Evolutionary conservation across 2,329 filamentous ascomycete species (phyloP).

Genomic region (Calonectria crousiana): DNA sequence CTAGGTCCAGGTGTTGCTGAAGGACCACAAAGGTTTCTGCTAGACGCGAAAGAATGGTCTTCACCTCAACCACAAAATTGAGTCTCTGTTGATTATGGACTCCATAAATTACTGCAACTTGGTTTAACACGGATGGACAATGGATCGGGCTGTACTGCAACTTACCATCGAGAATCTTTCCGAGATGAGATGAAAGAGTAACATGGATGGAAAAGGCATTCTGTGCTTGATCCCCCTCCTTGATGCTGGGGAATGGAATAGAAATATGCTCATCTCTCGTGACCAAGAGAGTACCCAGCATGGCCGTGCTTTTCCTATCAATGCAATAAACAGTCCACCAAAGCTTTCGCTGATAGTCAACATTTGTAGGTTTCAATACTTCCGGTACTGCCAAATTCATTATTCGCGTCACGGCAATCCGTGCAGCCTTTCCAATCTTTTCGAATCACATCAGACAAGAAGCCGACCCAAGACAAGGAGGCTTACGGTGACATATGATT

Average conservation of each 20-base stretch:
- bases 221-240: constrained; percentile 21
- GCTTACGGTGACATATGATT: constrained; percentile 35
- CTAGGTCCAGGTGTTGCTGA: constrained; percentile 24
- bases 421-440: constrained; percentile 34
- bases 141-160: accelerated
- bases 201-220: constrained; percentile 34
- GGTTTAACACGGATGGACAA: neutral
- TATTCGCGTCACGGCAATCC: constrained; percentile 32
- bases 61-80: constrained; percentile 35
- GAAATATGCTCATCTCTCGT: constrained; percentile 36
- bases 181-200: constrained; percentile 33
- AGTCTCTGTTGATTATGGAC: constrained; percentile 18
- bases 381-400: constrained; percentile 34
- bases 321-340: constrained; percentile 41
- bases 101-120: constrained; percentile 31
- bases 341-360: constrained; percentile 32
- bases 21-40: constrained; percentile 30
- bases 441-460: neutral
- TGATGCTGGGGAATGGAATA: constrained; percentile 31
- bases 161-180: constrained; percentile 38
- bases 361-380: constrained; percentile 25
- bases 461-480: neutral
- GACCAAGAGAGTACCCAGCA: constrained; percentile 32
- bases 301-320: constrained; percentile 34
- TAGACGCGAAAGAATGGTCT: constrained; percentile 31